Evolutionary conservation across 352 stramenopile species (phyloP).

Genomic region (Pilasporangium apinafurcum): DNA sequence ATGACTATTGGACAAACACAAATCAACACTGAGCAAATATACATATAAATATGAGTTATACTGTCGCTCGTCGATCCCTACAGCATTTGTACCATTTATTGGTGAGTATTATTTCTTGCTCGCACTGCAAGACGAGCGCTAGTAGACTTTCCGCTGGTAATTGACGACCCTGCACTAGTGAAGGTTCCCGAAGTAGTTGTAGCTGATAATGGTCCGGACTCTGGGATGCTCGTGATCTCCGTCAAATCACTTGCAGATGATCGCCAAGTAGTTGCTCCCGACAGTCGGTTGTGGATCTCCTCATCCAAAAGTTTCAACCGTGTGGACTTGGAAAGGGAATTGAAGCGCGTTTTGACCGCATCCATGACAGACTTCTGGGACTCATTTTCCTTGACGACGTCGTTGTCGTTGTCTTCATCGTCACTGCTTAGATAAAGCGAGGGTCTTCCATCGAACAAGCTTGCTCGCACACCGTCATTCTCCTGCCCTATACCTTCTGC

Average conservation of each 20-base stretch:
- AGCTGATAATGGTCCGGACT: conserved; percentile 6
- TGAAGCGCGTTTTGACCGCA: conserved; percentile 4
- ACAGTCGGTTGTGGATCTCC: conserved; percentile 11
- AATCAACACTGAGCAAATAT: too few relatives aligned
- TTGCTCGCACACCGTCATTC: conserved; percentile 4
- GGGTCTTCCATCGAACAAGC: conserved; percentile 5
- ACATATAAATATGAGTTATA: too few relatives aligned
- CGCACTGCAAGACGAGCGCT: not conserved
- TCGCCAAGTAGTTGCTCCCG: conserved; percentile 10
- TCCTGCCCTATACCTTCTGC: conserved; percentile 1
- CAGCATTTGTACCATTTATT: not conserved
- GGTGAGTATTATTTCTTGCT: not conserved
- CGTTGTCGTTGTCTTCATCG: not conserved
- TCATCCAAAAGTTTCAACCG: conserved; percentile 13
- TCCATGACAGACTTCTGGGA: not conserved
- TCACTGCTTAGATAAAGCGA: not conserved
- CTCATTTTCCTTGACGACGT: not conserved
- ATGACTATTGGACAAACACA: too few relatives aligned
- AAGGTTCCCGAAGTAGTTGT: too few relatives aligned
- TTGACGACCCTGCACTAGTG: too few relatives aligned
- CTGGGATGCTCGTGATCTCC: conserved; percentile 11
- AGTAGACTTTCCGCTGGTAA: too few relatives aligned
- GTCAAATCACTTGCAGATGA: conserved; percentile 8
- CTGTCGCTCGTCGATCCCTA: too few relatives aligned
- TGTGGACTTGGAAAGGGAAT: conserved; percentile 14